Base-by-base conservation (phyloP, 768 basidiomycete species). In the Tylopilus sp. region DNA sequence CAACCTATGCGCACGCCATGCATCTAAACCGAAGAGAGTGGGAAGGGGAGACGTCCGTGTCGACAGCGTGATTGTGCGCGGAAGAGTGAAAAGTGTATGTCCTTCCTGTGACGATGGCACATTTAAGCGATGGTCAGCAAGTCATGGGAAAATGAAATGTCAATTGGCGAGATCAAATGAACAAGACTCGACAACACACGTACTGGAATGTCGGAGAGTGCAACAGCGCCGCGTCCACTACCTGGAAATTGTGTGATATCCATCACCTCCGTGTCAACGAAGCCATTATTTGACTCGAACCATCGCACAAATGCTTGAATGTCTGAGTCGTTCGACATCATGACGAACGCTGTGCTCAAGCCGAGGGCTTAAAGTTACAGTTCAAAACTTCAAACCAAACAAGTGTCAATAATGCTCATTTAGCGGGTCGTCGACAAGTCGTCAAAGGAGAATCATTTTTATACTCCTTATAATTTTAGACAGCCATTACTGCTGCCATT, bases 81-180 rank as follows among this genome's bases (percentile, higher is more conserved):
- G 97, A 17, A 98, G 81, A 2, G 84, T 79, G 68, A 98, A 97
- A 1, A 99, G 69, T 0, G 79, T 78, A 48, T 86, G 76, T 42
- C 82, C 86, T 74, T 83, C 77, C 91, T 95, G 58, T 43, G 3
- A 10, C 6, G 6, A 18, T 20, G 1, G 33, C 17, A n/a, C 6
- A 23, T 33, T 50, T 26, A 8, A 25, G 25, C 10, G 40, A 41
- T 12, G 6, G 35, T 36, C 8, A n/a, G 36, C 17, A 18, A 18
- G 11, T 8, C 8, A 36, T 7, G 8, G 10, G 7, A 13, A 15
- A 31, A 31, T 15, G 31, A 31, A 31, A 5, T 31, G 31, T 13
- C 31, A 12, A 2, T 13, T 15, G 10, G 28, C 31, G 15, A 35
- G n/a, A 36, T 36, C 35, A 18, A 26, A 26, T 26, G 25, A 26